Conservation (phyloP, 345 rosid species). For the Pelargonium nanum region DNA sequence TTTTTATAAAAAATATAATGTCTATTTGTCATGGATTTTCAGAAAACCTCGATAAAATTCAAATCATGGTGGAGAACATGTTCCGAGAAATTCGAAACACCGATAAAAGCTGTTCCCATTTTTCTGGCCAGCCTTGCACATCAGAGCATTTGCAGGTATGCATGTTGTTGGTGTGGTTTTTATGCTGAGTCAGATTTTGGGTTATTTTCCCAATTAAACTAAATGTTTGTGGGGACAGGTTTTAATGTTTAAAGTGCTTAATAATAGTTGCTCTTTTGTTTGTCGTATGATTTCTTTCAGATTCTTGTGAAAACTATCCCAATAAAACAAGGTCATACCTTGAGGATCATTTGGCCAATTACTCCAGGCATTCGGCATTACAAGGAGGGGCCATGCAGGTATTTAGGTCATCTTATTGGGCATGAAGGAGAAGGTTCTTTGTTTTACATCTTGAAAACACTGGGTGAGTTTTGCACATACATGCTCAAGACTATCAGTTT, state of each 20-base stretch:
- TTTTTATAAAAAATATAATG: not conserved
- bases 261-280: not conserved
- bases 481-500: constrained; percentile 1
- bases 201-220: not conserved
- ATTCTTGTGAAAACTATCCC: constrained; percentile 73
- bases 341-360: constrained; percentile 66
- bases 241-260: not conserved
- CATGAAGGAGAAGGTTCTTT: constrained; percentile 90
- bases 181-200: not conserved
- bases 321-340: constrained; percentile 61
- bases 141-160: constrained; percentile 68
- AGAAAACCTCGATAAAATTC: constrained; percentile 67
- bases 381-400: constrained; percentile 61
- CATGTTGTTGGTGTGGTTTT: not conserved
- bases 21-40: constrained; percentile 23
- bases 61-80: constrained; percentile 46
- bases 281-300: constrained; percentile 25
- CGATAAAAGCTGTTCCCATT: constrained; percentile 24
- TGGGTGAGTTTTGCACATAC: constrained; percentile 38
- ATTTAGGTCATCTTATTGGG: constrained; percentile 72
- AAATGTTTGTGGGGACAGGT: constrained; percentile 3
- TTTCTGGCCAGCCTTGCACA: constrained; percentile 65
- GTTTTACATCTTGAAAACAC: constrained; percentile 58
- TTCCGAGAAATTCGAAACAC: constrained; percentile 57
- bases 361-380: constrained; percentile 65